Conservation (phyloP, 768 basidiomycete species). For the Lactarius quietus region DNA sequence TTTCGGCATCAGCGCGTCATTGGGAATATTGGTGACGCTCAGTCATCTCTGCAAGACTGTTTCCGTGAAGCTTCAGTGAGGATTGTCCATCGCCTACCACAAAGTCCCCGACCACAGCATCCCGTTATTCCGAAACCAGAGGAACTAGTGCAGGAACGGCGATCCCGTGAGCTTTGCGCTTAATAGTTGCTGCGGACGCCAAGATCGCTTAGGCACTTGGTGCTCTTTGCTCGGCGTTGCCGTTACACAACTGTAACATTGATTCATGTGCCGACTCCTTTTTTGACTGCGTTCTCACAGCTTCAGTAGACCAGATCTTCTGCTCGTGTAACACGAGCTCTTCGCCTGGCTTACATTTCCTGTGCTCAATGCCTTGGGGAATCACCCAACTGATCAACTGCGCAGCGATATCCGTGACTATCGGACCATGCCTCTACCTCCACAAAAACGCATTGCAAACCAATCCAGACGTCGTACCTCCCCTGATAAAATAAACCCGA, state of each 20-base stretch:
- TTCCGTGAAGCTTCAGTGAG: too few relatives aligned
- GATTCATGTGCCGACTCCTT: not conserved
- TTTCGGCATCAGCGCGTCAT: not conserved
- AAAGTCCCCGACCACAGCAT: not conserved
- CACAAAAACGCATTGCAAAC: not conserved
- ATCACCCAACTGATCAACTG: not conserved
- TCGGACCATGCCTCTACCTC: not conserved
- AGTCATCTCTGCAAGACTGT: too few relatives aligned
- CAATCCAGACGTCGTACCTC: not conserved
- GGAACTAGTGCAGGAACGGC: too few relatives aligned
- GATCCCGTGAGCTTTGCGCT: too few relatives aligned
- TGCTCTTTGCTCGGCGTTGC: too few relatives aligned
- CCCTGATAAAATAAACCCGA: not conserved
- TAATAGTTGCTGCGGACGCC: not conserved
- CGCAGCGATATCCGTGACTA: not conserved
- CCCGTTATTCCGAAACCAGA: too few relatives aligned
- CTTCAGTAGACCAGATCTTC: too few relatives aligned
- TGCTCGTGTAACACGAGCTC: not conserved
- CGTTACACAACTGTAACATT: too few relatives aligned
- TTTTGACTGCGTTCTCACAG: not conserved
- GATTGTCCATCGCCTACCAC: too few relatives aligned
- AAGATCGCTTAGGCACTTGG: not conserved
- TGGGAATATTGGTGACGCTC: too few relatives aligned
- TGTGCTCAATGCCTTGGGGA: not conserved
- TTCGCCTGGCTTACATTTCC: not conserved